A percentile compares a stretch with the other conserved stretches of the same genome.
Evolutionary conservation across 257 asterid species (phyloP).

Genomic region (Solanum dulcamara): DNA sequence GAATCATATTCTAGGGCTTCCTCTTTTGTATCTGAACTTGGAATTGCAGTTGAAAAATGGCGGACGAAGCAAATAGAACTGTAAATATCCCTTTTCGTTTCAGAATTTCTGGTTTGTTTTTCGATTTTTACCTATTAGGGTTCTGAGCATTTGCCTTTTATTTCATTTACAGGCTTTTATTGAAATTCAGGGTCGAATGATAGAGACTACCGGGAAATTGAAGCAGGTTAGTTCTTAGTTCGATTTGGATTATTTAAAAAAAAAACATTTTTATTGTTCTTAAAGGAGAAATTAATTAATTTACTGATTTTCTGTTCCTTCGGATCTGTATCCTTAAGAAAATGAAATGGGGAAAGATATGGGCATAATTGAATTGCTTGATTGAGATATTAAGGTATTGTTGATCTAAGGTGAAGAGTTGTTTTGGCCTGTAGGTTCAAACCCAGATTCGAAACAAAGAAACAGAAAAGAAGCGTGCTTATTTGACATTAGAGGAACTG

Average conservation of each 20-base stretch:
- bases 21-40: background rate
- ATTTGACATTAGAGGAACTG: constrained; percentile 86
- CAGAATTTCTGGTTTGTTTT: background rate
- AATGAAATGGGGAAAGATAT: background rate
- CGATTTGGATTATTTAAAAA: background rate
- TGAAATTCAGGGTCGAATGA: constrained; percentile 90
- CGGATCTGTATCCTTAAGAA: background rate
- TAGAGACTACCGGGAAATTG: constrained; percentile 72
- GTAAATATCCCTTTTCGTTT: constrained; percentile 23
- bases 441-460: constrained; percentile 76
- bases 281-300: background rate
- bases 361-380: background rate
- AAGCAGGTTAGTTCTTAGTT: constrained; percentile 50
- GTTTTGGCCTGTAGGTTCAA: constrained; percentile 45
- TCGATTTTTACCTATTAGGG: background rate
- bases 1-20: constrained; percentile 4
- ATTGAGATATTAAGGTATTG: background rate
- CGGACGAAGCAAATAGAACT: constrained; percentile 69
- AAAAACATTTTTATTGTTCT: background rate
- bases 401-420: background rate
- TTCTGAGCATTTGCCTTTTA: background rate
- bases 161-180: constrained; percentile 52
- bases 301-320: background rate
- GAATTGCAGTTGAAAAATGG: constrained; percentile 35
- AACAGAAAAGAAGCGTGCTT: constrained; percentile 86